These are phyloP conservation scores for Periconia sp. DNA, from an alignment of 2,329 filamentous ascomycete genomes.

Conservation along the genomic window DNA sequence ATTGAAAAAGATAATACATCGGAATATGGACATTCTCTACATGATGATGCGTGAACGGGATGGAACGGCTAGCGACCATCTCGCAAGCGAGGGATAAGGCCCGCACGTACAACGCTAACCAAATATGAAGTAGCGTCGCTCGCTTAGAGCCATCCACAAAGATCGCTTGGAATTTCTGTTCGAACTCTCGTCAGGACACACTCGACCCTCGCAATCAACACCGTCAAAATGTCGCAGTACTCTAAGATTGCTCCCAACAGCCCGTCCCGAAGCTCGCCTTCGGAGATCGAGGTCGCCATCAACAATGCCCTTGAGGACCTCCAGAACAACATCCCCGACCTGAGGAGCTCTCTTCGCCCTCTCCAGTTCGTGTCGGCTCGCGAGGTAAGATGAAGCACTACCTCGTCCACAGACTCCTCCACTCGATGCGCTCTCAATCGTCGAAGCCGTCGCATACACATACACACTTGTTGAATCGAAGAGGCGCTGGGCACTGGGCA, in stretches of 20 bases:
- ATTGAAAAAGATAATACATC: too few species aligned
- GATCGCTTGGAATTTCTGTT: constrained; percentile 11
- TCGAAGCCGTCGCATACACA: constrained; percentile 32
- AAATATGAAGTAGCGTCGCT: constrained; percentile 8
- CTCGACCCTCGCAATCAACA: constrained; percentile 19
- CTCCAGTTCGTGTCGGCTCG: constrained; percentile 98
- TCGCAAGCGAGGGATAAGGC: too few species aligned
- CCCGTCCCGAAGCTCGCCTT: constrained; percentile 93
- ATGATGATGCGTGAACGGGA: too few species aligned
- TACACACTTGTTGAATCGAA: constrained; percentile 47
- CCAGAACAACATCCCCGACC: constrained; percentile 98
- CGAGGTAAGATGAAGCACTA: constrained; percentile 79
- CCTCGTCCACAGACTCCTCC: constrained; percentile 20
- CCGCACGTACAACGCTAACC: too few species aligned
- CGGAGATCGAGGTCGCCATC: constrained; percentile 96
- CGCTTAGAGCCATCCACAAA: constrained; percentile 15
- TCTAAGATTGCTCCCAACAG: constrained; percentile 97
- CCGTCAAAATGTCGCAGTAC: constrained; percentile 67
- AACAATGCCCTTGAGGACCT: constrained; percentile 79
- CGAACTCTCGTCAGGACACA: constrained; percentile 24
- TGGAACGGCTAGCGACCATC: too few species aligned
- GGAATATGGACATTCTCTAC: too few species aligned
- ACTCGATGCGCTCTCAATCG: constrained; percentile 33
- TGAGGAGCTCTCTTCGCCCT: constrained; percentile 94
- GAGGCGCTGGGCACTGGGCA: constrained; percentile 64